phyloP scores from a whole-genome alignment of 352 stramenopile species.

The Pythium aquatile region DNA sequence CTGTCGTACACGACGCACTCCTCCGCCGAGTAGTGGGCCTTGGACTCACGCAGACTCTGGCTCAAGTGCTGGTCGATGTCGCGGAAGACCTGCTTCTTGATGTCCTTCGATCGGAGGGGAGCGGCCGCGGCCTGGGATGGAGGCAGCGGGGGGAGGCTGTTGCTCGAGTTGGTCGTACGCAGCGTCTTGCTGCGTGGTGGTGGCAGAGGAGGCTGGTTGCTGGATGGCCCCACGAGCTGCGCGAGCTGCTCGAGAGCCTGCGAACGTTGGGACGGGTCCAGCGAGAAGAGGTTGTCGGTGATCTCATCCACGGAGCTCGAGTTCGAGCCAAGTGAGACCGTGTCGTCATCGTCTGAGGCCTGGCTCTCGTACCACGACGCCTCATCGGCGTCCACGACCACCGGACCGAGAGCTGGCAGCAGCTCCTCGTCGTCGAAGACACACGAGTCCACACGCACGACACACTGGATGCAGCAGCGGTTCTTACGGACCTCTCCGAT shows the following conservation, averaged over 20 bases:
- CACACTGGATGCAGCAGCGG: constrained; percentile 45
- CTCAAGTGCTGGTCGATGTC: constrained; percentile 40
- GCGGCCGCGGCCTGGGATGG: not conserved
- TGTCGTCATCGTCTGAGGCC: constrained; percentile 33
- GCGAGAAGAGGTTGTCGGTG: constrained; percentile 36
- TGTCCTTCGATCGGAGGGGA: not conserved
- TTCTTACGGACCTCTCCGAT: constrained; percentile 49
- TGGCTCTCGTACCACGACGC: constrained; percentile 41
- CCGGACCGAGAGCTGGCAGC: constrained; percentile 36
- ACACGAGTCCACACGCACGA: constrained; percentile 49
- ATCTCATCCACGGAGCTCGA: constrained; percentile 29
- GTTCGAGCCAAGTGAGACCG: constrained; percentile 24
- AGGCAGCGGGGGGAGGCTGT: not conserved
- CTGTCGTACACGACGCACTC: constrained; percentile 32
- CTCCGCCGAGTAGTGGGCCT: constrained; percentile 20
- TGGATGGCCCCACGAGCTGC: constrained; percentile 34
- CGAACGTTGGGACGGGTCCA: constrained; percentile 34
- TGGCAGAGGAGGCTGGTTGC: constrained; percentile 37
- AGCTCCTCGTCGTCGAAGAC: constrained; percentile 57
- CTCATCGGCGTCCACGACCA: constrained; percentile 40
- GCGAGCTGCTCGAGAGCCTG: constrained; percentile 41
- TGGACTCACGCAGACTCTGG: constrained; percentile 27
- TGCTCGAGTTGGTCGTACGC: not conserved
- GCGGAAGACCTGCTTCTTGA: constrained; percentile 11
- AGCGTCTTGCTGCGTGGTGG: not conserved